Evolutionary conservation across 768 basidiomycete species (phyloP).

Genomic region (Pisolithus marmoratus): DNA sequence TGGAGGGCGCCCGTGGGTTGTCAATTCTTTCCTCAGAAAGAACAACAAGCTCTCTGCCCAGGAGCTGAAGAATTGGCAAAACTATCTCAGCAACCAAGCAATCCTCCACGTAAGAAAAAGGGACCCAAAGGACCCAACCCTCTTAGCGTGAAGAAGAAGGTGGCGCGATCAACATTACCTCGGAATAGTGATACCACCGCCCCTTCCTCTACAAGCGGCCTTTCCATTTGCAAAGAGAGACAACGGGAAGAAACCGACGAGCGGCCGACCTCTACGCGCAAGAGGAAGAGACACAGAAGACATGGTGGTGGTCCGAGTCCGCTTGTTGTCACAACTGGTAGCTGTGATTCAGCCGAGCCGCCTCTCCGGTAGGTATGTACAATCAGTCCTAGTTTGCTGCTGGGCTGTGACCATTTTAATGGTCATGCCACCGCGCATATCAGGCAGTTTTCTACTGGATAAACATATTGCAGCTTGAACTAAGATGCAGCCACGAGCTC

Average conservation of each 20-base stretch:
- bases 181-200: background rate
- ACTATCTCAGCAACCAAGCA: constrained; percentile 30
- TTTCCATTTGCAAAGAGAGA: constrained; percentile 15
- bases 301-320: background rate
- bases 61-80: constrained; percentile 29
- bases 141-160: constrained; percentile 88
- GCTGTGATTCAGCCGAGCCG: no score
- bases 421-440: no score
- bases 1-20: background rate
- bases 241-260: background rate
- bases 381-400: no score
- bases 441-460: no score
- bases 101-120: constrained; percentile 52
- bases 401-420: no score
- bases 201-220: background rate
- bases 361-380: no score
- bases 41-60: constrained; percentile 55
- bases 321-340: no score
- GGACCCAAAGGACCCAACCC: constrained; percentile 89
- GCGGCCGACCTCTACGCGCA: background rate
- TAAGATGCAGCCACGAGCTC: no score
- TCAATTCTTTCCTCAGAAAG: constrained; percentile 40
- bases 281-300: constrained; percentile 23
- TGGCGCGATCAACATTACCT: constrained; percentile 24
- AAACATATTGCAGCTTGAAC: no score